phyloP scores from a whole-genome alignment of 2,329 filamentous ascomycete species.

The Fusarium longipes region DNA sequence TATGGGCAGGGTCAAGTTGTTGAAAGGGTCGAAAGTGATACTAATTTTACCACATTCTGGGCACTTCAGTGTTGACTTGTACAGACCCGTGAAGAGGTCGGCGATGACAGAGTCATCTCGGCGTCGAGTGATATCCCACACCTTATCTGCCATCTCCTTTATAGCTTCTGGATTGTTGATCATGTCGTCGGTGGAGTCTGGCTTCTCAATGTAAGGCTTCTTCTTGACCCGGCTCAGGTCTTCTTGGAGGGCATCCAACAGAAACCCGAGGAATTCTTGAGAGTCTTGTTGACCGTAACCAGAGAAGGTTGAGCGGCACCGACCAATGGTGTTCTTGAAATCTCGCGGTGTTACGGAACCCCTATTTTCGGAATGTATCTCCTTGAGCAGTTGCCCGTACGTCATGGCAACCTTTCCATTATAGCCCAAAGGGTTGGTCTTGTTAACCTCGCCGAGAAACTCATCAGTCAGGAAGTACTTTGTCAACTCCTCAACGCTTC shows the following conservation, averaged over 20 bases:
- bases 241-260: conserved; percentile 94
- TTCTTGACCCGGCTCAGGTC: conserved; percentile 93
- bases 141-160: conserved; percentile 84
- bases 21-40: conserved; percentile 99
- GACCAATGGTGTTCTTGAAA: conserved; percentile 86
- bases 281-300: conserved; percentile 98
- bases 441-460: conserved; percentile 85
- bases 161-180: conserved; percentile 85
- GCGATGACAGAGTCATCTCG: conserved; percentile 96
- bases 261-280: conserved; percentile 94
- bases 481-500: conserved; percentile 91
- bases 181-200: conserved; percentile 97
- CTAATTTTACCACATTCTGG: conserved; percentile 93
- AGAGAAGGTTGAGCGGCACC: conserved; percentile 85
- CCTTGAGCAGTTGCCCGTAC: conserved; percentile 79
- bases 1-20: conserved; percentile 89
- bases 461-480: conserved; percentile 85
- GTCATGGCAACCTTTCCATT: conserved; percentile 86
- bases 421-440: conserved; percentile 85
- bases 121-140: conserved; percentile 90
- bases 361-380: conserved; percentile 79
- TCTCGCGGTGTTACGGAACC: conserved; percentile 80
- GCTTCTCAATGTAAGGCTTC: conserved; percentile 98
- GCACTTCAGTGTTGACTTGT: conserved; percentile 96
- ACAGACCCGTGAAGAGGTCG: conserved; percentile 96